Conservation (phyloP, 1,139 yeast genomes). For the Candida sanyaensis region DNA sequence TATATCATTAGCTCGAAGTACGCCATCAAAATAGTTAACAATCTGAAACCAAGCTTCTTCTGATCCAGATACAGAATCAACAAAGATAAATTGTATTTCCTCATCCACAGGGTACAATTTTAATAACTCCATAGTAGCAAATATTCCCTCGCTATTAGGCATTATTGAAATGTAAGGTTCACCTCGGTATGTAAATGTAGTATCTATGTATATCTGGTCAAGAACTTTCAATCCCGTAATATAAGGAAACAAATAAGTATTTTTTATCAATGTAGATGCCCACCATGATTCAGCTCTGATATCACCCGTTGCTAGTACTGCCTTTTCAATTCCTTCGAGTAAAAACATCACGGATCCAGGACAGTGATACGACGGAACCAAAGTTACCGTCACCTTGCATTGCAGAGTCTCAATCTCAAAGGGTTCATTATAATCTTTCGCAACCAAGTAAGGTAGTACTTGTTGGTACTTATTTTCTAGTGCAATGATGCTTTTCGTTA, state of each 20-base stretch:
- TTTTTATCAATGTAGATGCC: conserved; percentile 36
- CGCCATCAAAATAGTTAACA: conserved; percentile 29
- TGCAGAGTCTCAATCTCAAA: conserved; percentile 18
- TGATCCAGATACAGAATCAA: conserved; percentile 51
- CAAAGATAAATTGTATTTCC: conserved; percentile 42
- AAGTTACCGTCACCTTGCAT: conserved; percentile 21
- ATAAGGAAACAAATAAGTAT: conserved; percentile 47
- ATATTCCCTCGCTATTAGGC: conserved; percentile 45
- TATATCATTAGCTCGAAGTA: conserved; percentile 32
- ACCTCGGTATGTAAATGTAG: conserved; percentile 54
- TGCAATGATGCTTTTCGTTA: conserved; percentile 41
- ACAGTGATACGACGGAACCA: conserved; percentile 56
- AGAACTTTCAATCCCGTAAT: conserved; percentile 33
- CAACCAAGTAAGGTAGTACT: conserved; percentile 22
- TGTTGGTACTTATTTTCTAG: conserved; percentile 25
- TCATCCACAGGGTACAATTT: conserved; percentile 45
- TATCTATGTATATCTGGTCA: conserved; percentile 56
- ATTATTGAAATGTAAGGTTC: conserved; percentile 50
- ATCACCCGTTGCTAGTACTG: conserved; percentile 60
- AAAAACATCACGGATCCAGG: conserved; percentile 64
- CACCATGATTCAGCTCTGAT: conserved; percentile 61
- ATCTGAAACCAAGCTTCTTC: conserved; percentile 56
- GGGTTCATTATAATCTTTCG: conserved; percentile 27
- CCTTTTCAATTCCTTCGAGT: conserved; percentile 31
- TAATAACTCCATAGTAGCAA: conserved; percentile 32